Base-by-base conservation (phyloP, 306 rosid species). In the Castanea crenata region DNA sequence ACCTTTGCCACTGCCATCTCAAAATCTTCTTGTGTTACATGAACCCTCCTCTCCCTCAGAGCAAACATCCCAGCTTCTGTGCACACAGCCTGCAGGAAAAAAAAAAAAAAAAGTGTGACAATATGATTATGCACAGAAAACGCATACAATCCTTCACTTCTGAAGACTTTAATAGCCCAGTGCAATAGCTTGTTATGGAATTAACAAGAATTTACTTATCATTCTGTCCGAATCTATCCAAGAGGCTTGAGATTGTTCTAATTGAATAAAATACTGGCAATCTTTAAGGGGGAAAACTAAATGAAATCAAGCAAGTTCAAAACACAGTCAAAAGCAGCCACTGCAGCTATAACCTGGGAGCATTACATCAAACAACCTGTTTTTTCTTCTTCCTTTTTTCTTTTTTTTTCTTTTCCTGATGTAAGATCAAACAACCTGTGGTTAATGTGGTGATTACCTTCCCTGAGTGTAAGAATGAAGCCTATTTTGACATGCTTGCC, bases 1-100 rank as follows among this genome's bases (percentile, higher is more conserved):
- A 96, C 99, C 94, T 96, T 96, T 46, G 98, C 99, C 72, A 96
- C 99, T 2, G 99, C 99, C 99, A 96, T 96, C 90, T 96, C 99
- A 63, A 96, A 96, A 81, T 96, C 99, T 82, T 96, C 99, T 78
- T 96, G 99, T 2, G 99, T 93, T 52, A 96, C 99, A 19, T 96
- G 99, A 44, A 96, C 98, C 75, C 99, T 90, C 80, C 99, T 87
- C 88, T 96, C 99, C 79, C 99, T 92, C 86, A 96, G 78, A 27
- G 99, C 98, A 85, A 96, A 96, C 99, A 96, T 96, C 25, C 99
- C 99, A 11, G 99, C 99, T 87, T 96, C 99, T 38, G 99, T 96
- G 90, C 99, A 96, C 16, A 96, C 99, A n/a, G 99, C 99, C 99
- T 96, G 89, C 69, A 46, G 3, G 1, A 61, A 4, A 41, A 3